Percentiles rank a stretch among this genome's conserved stretches.
phyloP scores from a whole-genome alignment of 202 grass and related monocot species.

The Setaria viridis region DNA sequence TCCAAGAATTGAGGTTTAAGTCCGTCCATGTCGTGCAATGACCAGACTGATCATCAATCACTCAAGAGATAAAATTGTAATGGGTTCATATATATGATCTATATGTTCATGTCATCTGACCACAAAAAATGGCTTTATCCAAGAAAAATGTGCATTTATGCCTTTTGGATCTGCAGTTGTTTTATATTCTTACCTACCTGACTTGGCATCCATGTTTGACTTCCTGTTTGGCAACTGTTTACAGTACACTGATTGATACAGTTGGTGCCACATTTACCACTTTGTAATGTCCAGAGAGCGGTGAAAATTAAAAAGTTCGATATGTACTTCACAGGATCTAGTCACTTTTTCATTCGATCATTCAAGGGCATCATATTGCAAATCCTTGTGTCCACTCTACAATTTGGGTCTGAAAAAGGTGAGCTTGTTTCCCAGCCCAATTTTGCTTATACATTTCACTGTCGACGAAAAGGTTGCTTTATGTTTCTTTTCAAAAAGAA shows the following conservation, averaged over 20 bases:
- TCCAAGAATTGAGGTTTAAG: background rate
- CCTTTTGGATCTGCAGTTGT: background rate
- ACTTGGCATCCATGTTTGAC: conserved; percentile 1
- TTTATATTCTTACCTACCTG: background rate
- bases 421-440: background rate
- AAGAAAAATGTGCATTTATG: background rate
- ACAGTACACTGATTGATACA: background rate
- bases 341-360: conserved; percentile 5
- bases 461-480: conserved; percentile 1
- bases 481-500: background rate
- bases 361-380: background rate
- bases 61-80: background rate
- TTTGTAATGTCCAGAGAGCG: background rate
- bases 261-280: conserved; percentile 2
- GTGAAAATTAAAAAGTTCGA: conserved; percentile 22
- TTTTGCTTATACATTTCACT: conserved; percentile 9
- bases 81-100: background rate
- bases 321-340: background rate
- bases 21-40: background rate
- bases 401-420: conserved; percentile 8
- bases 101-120: background rate
- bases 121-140: background rate
- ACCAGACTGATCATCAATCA: background rate
- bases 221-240: conserved; percentile 28
- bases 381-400: conserved; percentile 30